A percentile compares a stretch with the other conserved stretches of the same genome.
phyloP scores from a whole-genome alignment of 768 basidiomycete genomes.

The Boletus barrowsii region DNA sequence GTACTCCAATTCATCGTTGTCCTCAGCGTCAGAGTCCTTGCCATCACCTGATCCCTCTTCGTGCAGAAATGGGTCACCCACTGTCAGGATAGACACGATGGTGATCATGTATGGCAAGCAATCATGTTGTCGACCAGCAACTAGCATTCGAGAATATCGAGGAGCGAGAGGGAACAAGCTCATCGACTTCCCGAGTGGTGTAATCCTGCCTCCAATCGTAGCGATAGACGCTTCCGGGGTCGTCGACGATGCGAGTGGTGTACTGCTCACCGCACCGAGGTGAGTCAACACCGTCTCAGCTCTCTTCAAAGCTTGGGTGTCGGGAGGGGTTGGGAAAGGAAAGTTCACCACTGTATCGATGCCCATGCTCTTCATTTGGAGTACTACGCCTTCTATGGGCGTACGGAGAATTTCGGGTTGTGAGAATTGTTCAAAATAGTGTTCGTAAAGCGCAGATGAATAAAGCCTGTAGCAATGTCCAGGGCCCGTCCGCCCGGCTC shows the following conservation, averaged over 20 bases:
- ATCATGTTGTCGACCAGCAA: constrained; percentile 79
- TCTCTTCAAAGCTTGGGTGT: constrained; percentile 66
- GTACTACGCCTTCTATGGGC: constrained; percentile 93
- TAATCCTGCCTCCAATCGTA: constrained; percentile 62
- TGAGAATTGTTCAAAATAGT: constrained; percentile 85
- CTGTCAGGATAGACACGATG: constrained; percentile 86
- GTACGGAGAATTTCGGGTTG: constrained; percentile 91
- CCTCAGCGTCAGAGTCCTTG: constrained; percentile 39
- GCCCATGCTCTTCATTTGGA: constrained; percentile 99
- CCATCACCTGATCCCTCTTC: constrained; percentile 62
- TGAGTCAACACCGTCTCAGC: constrained; percentile 80
- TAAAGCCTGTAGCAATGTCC: constrained; percentile 98
- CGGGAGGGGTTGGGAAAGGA: constrained; percentile 96
- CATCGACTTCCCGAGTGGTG: constrained; percentile 90
- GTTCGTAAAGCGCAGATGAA: constrained; percentile 91
- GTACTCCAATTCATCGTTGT: constrained; percentile 38
- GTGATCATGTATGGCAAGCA: constrained; percentile 90
- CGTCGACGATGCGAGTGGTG: constrained; percentile 22
- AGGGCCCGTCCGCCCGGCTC: constrained; percentile 96
- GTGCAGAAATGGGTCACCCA: constrained; percentile 93
- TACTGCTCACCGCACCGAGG: constrained; percentile 72
- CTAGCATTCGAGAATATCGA: constrained; percentile 93
- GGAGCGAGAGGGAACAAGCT: constrained; percentile 91
- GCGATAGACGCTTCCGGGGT: constrained; percentile 12
- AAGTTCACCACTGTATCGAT: constrained; percentile 96